A percentile compares a stretch with the other conserved stretches of the same genome.
phyloP scores from a whole-genome alignment of 441 rosid genomes.

The California macrophylla region DNA sequence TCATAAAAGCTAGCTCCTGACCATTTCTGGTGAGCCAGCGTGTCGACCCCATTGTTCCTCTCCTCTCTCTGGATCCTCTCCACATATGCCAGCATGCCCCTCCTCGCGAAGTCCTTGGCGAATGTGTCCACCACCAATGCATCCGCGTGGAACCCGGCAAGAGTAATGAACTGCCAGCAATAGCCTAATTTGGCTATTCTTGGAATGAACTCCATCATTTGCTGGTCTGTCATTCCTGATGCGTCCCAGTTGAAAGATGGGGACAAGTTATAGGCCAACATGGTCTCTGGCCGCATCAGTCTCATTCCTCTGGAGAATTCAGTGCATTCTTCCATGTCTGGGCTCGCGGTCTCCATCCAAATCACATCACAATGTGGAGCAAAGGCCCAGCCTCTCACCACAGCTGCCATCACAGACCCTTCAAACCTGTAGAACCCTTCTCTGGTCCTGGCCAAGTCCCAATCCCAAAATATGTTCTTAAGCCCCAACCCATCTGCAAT shows the following conservation, averaged over 20 bases:
- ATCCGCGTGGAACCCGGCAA: conserved; percentile 87
- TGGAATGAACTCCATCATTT: conserved; percentile 79
- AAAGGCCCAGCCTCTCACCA: conserved; percentile 79
- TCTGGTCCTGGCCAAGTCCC: conserved; percentile 85
- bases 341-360: conserved; percentile 91
- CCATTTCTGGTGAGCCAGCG: conserved; percentile 93
- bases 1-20: conserved; percentile 85
- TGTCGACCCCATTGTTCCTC: conserved; percentile 79
- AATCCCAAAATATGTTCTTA: conserved; percentile 78
- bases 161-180: conserved; percentile 90
- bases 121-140: conserved; percentile 74
- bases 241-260: conserved; percentile 96
- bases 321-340: conserved; percentile 67
- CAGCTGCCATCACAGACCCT: conserved; percentile 69
- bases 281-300: conserved; percentile 51
- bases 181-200: conserved; percentile 66
- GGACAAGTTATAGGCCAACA: conserved; percentile 83
- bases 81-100: conserved; percentile 87
- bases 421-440: conserved; percentile 88
- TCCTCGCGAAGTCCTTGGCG: conserved; percentile 60
- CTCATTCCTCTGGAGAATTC: conserved; percentile 62
- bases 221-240: conserved; percentile 67
- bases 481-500: conserved; percentile 58
- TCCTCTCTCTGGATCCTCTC: conserved; percentile 95
- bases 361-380: conserved; percentile 63